Evolutionary conservation across 768 basidiomycete genomes (phyloP), one percentile per base, ranked within the genome.

Genomic region (Tylopilus sp.): DNA sequence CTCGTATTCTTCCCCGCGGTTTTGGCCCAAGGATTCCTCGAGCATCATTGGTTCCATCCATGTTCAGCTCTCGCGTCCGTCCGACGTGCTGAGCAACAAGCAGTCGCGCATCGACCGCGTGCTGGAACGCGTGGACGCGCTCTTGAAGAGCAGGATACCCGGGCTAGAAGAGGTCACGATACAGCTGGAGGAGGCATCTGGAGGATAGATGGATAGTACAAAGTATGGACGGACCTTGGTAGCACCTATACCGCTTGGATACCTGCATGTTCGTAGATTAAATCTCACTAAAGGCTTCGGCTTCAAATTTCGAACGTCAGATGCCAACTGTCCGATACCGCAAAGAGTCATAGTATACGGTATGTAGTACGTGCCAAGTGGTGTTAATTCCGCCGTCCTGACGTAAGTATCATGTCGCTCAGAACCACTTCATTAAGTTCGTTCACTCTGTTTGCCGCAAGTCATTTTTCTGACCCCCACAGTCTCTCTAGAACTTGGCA

Each of bases 1-100:
- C 3, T 89, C 89, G 3, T 96, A 89, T 71, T 83, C 83, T 3
- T 76, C 79, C 1, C 84, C 95, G 0, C 81, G 92, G 24, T 97
- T 99, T 71, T 98, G 97, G 97, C 94, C 94, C 0, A 94, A 96
- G 71, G 95, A 98, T 69, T 82, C 91, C 5, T 78, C 81, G 3
- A 85, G 82, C 41, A 67, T 97, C 34, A 84, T 98, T 60, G 97
- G 96, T 22, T 92, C 92, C 8, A 92, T 98, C 50, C 92, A 91
- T 66, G 83, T 99, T 45, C 91, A 92, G 59, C 78, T 99, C n/a
- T 76, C 81, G 10, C 81, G 79, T 11, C 83, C 87, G 12, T 74
- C 80, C 22, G 80, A 81, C 60, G 65, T 85, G 26, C 37, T 45
- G 11, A 53, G 45, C 24, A 56, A 25, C 38, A 65, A 60, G 49